Conservation (phyloP, 129 eudicot genomes). For the Artemisia argyi region DNA sequence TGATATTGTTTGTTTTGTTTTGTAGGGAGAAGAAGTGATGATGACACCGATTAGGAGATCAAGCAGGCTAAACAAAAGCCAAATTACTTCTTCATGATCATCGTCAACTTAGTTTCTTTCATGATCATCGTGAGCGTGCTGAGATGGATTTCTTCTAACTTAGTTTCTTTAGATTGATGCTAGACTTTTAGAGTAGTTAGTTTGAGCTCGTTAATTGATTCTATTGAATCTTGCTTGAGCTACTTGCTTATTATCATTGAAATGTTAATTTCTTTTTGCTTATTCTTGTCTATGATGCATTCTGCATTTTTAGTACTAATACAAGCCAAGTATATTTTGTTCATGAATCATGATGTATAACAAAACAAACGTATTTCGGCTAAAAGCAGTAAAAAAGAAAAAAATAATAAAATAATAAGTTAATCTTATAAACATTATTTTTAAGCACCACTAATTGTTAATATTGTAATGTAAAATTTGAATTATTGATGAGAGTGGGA, state of each 20-base stretch:
- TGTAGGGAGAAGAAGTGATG: conserved; percentile 69
- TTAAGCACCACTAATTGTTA: not conserved
- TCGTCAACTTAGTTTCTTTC: too few relatives aligned
- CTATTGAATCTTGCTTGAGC: conserved; percentile 15
- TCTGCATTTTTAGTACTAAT: not conserved
- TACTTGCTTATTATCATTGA: conserved; percentile 6
- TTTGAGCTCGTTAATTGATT: conserved; percentile 19
- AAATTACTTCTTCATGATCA: too few relatives aligned
- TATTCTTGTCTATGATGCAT: not conserved
- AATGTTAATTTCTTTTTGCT: not conserved
- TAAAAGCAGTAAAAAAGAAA: not conserved
- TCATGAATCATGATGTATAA: too few relatives aligned
- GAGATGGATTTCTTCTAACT: conserved; percentile 21
- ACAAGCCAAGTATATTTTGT: too few relatives aligned
- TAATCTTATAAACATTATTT: not conserved
- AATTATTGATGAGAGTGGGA: conserved; percentile 24
- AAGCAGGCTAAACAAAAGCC: conserved; percentile 79
- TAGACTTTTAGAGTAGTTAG: conserved; percentile 16
- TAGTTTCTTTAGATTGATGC: conserved; percentile 21
- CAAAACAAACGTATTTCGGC: too few relatives aligned
- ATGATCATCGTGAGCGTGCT: conserved; percentile 9
- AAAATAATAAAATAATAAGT: too few relatives aligned
- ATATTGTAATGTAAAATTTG: conserved; percentile 8
- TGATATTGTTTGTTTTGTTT: conserved; percentile 39
- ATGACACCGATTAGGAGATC: conserved; percentile 91